Evolutionary conservation across 192 early-diverging fungal genomes (phyloP), one percentile per base, ranked within the genome.

Genomic region (Coemansia biformis): DNA sequence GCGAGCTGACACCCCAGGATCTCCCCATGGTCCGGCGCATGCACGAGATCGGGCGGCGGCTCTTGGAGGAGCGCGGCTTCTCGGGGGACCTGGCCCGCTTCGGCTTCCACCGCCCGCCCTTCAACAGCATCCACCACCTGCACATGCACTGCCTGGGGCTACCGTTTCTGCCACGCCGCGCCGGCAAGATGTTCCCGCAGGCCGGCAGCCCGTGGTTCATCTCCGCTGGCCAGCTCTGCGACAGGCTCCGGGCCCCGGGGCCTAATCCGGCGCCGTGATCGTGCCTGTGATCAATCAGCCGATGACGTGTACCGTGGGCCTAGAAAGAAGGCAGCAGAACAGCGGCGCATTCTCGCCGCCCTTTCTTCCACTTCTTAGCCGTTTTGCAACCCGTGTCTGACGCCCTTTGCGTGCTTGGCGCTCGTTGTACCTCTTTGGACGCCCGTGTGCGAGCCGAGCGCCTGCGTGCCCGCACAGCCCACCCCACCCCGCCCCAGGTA

Each of bases 91-190:
- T 38, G 6, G 48, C 59, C 15, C 55, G 71, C 8, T 67, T 66
- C 16, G 71, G 71, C 36, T 75, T 75, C 56, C 71, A 75, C 21
- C 59, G 58, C 18, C 71, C 71, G 45, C 71, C 71, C 5, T 75
- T 63, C 48, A 66, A 67, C 45, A 66, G 63, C 52, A 36, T 75
- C 21, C 63, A 75, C 41, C 71, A 75, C 48, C 37, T 75, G 51
- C 71, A 75, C 44, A 59, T 75, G 64, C 71, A 75, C 59, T 75
- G 71, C 23, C 42, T 75, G 9, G 71, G 71, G 4, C 52, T 75
- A 29, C 71, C 71, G 22, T 67, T 75, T 36, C 51, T 51, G 45
- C 59, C 51, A 5, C 36, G 21, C n/a, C 50, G 46, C 4, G 63
- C 71, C 9, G 48, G 56, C 16, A 11, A 18, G 12, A 66, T 66